Percentiles rank a stretch among this genome's conserved stretches.
Evolutionary conservation across 768 basidiomycete species (phyloP).

Genomic region (Tylopilus sp.): DNA sequence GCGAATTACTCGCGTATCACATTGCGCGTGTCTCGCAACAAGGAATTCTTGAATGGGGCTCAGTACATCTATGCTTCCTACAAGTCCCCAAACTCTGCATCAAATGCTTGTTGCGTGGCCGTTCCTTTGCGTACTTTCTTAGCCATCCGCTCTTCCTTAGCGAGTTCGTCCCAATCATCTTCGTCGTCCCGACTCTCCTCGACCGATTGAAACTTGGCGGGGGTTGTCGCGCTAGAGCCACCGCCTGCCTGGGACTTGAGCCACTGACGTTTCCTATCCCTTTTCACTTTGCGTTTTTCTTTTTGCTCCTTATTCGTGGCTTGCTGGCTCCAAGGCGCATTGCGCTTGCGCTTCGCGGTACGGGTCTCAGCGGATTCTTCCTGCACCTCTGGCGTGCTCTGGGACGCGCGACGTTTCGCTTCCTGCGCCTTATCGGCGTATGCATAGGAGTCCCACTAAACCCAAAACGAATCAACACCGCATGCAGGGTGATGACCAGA

Average conservation of each 20-base stretch:
- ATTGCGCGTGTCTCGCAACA: not conserved
- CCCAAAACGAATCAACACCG: not conserved
- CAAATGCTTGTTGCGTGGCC: conserved; percentile 57
- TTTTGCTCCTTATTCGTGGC: conserved; percentile 54
- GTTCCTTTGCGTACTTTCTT: conserved; percentile 71
- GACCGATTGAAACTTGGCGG: conserved; percentile 5
- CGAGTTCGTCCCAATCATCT: conserved; percentile 77
- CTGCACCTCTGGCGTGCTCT: conserved; percentile 28
- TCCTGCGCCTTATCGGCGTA: conserved; percentile 81
- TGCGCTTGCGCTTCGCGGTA: conserved; percentile 53
- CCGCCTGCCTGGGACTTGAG: conserved; percentile 36
- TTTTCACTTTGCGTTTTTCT: conserved; percentile 72
- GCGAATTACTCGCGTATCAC: not conserved
- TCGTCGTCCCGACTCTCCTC: conserved; percentile 33
- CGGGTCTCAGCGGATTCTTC: conserved; percentile 36
- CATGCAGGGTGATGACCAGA: not conserved
- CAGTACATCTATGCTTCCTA: conserved; percentile 5
- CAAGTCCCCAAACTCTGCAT: conserved; percentile 59
- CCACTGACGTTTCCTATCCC: conserved; percentile 64
- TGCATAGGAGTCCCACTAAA: conserved; percentile 75
- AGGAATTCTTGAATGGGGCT: not conserved
- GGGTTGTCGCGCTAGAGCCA: conserved; percentile 10
- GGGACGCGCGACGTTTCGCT: conserved; percentile 58
- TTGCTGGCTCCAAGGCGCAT: conserved; percentile 81
- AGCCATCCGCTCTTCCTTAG: conserved; percentile 75